Conservation (phyloP, 345 rosid genomes). For the Cochlearia excelsa region DNA sequence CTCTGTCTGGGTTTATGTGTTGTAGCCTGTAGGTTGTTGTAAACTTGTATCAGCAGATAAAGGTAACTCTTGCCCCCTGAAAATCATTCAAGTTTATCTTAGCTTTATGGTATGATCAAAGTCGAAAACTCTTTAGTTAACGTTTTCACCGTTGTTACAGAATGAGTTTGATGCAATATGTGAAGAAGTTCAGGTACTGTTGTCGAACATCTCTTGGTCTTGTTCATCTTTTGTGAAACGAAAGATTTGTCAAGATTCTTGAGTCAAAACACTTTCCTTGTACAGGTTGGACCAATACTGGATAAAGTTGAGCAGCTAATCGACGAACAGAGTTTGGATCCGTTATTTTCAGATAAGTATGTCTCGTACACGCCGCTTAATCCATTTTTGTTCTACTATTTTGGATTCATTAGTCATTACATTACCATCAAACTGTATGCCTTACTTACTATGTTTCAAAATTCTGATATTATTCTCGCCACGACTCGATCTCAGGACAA, state of each 20-base stretch:
- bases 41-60: conserved; percentile 55
- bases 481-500: conserved; percentile 49
- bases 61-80: conserved; percentile 41
- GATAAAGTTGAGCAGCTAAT: conserved; percentile 65
- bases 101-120: conserved; percentile 2
- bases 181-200: conserved; percentile 60
- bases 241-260: not conserved
- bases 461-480: conserved; percentile 4
- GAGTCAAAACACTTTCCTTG: not conserved
- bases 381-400: conserved; percentile 4
- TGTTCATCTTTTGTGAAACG: not conserved
- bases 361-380: conserved; percentile 25
- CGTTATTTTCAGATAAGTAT: conserved; percentile 61
- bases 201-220: not conserved
- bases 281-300: conserved; percentile 64
- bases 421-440: conserved; percentile 1
- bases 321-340: conserved; percentile 72
- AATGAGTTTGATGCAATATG: conserved; percentile 58
- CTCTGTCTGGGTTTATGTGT: conserved; percentile 17
- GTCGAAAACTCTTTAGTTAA: not conserved
- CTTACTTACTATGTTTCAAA: not conserved
- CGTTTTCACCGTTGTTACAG: conserved; percentile 41
- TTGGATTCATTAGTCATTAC: not conserved
- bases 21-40: conserved; percentile 52
- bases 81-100: not conserved